Evolutionary conservation across 495 filamentous ascomycete genomes (phyloP).

Genomic region (Penicillium tannophilum): DNA sequence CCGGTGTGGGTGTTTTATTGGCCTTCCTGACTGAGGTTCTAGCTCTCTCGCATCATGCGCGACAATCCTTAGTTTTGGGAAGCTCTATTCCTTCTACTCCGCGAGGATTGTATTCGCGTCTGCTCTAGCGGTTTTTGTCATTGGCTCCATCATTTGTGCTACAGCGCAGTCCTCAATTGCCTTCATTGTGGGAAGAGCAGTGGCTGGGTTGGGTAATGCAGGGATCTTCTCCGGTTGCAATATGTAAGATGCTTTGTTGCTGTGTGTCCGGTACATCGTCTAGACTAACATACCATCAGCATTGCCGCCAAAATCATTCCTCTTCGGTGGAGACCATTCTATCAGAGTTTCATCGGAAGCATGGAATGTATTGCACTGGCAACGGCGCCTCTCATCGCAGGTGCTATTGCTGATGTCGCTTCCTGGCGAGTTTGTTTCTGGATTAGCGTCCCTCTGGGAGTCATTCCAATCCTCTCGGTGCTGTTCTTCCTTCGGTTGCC

Average conservation of each 20-base stretch:
- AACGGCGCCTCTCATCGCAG: neutral
- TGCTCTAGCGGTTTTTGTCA: neutral
- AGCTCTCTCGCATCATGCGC: neutral
- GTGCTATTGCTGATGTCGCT: neutral
- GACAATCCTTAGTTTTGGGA: neutral
- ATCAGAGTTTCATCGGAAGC: neutral
- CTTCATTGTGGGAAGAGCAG: neutral
- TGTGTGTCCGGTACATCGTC: neutral
- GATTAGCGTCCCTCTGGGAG: neutral
- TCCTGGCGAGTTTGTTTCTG: conserved; percentile 4
- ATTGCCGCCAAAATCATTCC: neutral
- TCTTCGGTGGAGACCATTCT: neutral
- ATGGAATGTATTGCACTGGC: conserved; percentile 1
- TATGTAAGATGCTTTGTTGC: neutral
- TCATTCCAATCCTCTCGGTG: neutral
- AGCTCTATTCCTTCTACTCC: neutral
- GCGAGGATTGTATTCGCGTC: neutral
- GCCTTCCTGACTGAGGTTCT: neutral
- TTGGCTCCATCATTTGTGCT: conserved; percentile 2
- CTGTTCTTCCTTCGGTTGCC: neutral
- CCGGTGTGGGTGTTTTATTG: neutral
- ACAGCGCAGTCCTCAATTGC: neutral
- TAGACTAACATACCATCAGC: neutral
- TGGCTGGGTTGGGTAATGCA: neutral
- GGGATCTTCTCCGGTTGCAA: neutral